Evolutionary conservation across 2,329 filamentous ascomycete species (phyloP).

Genomic region (Fusarium nisikadoi): DNA sequence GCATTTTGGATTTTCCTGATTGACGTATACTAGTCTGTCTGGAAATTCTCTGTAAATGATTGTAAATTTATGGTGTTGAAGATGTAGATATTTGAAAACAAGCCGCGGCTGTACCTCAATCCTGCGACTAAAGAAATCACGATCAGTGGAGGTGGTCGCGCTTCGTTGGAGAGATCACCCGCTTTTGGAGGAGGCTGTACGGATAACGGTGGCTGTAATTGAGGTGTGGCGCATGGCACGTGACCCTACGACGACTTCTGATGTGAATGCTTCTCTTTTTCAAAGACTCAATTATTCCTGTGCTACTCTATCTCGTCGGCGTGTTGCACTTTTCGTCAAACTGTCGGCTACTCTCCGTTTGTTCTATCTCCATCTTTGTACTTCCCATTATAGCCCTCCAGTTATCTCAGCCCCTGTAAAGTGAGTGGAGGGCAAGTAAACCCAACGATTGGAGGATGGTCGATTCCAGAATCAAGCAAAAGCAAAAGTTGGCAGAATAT

Average conservation of each 20-base stretch:
- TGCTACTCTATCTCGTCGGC: neutral
- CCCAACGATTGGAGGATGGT: neutral
- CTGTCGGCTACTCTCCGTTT: neutral
- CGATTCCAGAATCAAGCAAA: slow-evolving; percentile 1
- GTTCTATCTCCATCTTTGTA: neutral
- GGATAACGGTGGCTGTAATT: slow-evolving; percentile 6
- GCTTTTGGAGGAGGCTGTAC: slow-evolving; percentile 1
- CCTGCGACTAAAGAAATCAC: slow-evolving; percentile 8
- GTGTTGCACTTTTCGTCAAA: neutral
- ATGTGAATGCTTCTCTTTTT: neutral
- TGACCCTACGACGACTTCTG: neutral
- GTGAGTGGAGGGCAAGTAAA: neutral
- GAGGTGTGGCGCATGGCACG: slow-evolving; percentile 13
- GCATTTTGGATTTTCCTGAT: slow-evolving; percentile 32
- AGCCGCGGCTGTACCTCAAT: neutral
- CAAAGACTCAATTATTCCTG: neutral
- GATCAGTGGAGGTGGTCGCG: slow-evolving; percentile 1
- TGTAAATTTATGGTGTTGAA: neutral
- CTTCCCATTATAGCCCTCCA: neutral
- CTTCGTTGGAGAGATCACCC: slow-evolving; percentile 1
- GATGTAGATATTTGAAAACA: neutral
- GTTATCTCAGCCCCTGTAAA: neutral
- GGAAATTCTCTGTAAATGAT: neutral
- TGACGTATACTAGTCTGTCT: neutral
- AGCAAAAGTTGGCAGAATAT: slow-evolving; percentile 6